phyloP scores from a whole-genome alignment of 805 yeast species.

The Debaryomyces hansenii region DNA sequence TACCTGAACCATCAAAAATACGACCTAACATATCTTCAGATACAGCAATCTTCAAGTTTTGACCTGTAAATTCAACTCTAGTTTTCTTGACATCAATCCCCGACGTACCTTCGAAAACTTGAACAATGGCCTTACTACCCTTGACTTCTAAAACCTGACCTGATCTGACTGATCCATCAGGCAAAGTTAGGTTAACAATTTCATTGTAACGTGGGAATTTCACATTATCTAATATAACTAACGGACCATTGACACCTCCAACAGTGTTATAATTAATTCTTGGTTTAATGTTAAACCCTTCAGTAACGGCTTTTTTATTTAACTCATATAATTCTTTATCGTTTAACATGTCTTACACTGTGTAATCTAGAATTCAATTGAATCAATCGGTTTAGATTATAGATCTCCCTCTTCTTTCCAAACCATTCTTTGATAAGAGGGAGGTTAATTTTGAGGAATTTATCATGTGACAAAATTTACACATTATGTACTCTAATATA shows the following conservation, averaged over 20 bases:
- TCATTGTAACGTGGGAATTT: constrained; percentile 78
- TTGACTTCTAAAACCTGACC: constrained; percentile 98
- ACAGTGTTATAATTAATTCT: constrained; percentile 93
- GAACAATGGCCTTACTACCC: constrained; percentile 96
- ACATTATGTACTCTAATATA: neutral
- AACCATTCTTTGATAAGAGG: neutral
- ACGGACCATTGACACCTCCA: constrained; percentile 97
- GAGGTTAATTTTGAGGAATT: neutral
- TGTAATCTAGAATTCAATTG: neutral
- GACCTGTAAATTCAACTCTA: constrained; percentile 95
- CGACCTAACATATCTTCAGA: constrained; percentile 97
- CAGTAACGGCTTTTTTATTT: constrained; percentile 88
- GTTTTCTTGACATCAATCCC: constrained; percentile 99
- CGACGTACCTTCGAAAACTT: constrained; percentile 98
- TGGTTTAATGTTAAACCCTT: constrained; percentile 89
- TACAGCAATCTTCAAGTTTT: constrained; percentile 88
- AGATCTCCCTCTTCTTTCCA: neutral
- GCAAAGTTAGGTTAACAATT: constrained; percentile 93
- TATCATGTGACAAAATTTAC: constrained; percentile 2
- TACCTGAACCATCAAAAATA: constrained; percentile 98
- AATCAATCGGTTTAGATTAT: neutral
- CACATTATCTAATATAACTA: constrained; percentile 65
- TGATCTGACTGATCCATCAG: constrained; percentile 92
- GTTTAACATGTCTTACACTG: constrained; percentile 29
- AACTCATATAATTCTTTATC: constrained; percentile 59